A percentile compares a stretch with the other conserved stretches of the same genome.
Conservation (phyloP, 2,329 filamentous ascomycete species). For the Cercospora zeae-maydis region DNA sequence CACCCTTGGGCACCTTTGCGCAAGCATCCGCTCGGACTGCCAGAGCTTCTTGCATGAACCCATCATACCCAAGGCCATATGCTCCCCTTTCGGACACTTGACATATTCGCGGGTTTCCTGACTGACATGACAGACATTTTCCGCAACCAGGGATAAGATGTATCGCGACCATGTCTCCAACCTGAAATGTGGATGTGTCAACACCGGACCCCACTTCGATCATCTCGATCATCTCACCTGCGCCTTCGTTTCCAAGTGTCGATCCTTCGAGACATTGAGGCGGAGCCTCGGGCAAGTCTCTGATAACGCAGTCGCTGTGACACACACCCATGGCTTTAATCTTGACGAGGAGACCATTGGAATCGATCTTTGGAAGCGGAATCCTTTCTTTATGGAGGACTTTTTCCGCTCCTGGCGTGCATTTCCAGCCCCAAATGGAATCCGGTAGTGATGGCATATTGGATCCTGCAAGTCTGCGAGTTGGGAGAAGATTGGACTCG, state of each 20-base stretch:
- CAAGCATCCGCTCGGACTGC: conserved; percentile 31
- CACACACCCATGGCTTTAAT: conserved; percentile 39
- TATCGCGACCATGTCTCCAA: conserved; percentile 37
- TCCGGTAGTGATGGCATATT: conserved; percentile 5
- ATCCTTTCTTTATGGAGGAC: conserved; percentile 33
- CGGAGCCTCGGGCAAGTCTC: conserved; percentile 24
- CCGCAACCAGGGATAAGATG: conserved; percentile 39
- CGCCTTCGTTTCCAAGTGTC: conserved; percentile 26
- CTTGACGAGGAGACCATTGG: conserved; percentile 35
- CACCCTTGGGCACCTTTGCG: conserved; percentile 25
- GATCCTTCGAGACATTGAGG: conserved; percentile 18
- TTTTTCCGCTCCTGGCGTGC: conserved; percentile 24
- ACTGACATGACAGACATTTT: conserved; percentile 40
- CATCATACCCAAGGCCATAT: conserved; percentile 46
- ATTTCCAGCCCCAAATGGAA: conserved; percentile 13
- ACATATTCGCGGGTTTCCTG: conserved; percentile 41
- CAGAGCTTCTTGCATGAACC: conserved; percentile 44
- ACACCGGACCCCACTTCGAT: conserved; percentile 21
- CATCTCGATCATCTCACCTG: conserved; percentile 23
- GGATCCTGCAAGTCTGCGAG: neutral
- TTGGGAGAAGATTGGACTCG: neutral
- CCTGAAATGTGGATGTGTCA: conserved; percentile 1
- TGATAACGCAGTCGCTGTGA: conserved; percentile 36
- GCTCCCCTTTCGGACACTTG: conserved; percentile 36
- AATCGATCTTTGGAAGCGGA: conserved; percentile 27